phyloP scores from a whole-genome alignment of 140 eudicot species.

The Flaveria floridana region DNA sequence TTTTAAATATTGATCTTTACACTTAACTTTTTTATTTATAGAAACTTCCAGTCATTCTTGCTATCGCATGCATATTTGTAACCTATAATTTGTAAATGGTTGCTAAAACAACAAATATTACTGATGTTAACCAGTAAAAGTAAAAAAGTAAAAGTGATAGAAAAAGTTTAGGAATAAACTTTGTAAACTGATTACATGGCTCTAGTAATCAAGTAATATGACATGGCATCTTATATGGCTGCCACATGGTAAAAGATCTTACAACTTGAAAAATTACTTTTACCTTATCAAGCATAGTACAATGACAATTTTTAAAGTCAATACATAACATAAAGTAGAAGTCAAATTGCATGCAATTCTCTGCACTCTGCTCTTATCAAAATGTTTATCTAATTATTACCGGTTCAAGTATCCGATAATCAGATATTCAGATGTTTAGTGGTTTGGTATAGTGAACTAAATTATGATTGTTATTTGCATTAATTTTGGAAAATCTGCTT shows the following conservation, averaged over 20 bases:
- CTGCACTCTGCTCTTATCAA: no score
- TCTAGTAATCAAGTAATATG: no score
- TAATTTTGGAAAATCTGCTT: background rate
- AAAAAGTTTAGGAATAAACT: no score
- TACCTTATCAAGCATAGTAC: background rate
- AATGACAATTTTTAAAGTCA: background rate
- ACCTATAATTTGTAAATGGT: no score
- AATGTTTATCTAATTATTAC: slow-evolving; percentile 5
- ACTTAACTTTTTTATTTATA: background rate
- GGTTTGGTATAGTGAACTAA: background rate
- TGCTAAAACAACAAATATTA: no score
- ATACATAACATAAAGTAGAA: background rate
- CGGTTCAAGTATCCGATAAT: background rate
- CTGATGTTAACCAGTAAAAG: no score
- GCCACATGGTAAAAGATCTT: background rate
- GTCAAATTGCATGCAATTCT: background rate
- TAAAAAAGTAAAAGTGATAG: no score
- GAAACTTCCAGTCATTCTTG: background rate
- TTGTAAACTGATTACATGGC: no score
- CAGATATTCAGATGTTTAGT: background rate
- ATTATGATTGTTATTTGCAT: background rate
- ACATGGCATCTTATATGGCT: no score
- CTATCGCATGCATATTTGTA: background rate
- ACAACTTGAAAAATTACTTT: background rate
- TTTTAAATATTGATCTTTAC: background rate